A percentile compares a stretch with the other conserved stretches of the same genome.
These are phyloP conservation scores for Lachnellula arida DNA, from an alignment of 2,329 filamentous ascomycete species.

Conservation along the genomic window DNA sequence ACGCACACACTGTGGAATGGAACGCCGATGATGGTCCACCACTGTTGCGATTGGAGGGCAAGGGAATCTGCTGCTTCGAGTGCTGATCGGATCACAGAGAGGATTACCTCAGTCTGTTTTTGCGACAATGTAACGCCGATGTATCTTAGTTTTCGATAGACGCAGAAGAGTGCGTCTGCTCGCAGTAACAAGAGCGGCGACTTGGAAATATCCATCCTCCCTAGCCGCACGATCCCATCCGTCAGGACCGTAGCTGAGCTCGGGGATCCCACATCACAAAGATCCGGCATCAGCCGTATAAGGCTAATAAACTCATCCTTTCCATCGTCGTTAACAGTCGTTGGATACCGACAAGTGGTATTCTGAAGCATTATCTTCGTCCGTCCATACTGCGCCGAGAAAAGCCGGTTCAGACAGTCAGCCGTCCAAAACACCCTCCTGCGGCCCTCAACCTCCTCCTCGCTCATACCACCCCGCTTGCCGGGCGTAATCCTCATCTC, in stretches of 20 bases:
- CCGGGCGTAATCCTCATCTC: neutral
- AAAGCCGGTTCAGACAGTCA: neutral
- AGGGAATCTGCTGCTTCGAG: neutral
- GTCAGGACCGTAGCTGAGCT: neutral
- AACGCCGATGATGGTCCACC: neutral
- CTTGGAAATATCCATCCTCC: neutral
- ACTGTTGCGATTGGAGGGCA: neutral
- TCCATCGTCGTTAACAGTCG: neutral
- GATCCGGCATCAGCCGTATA: neutral
- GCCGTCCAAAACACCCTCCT: neutral
- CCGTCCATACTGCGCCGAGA: neutral
- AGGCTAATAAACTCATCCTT: neutral
- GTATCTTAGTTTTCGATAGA: neutral
- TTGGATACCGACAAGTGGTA: neutral
- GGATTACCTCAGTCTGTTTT: neutral
- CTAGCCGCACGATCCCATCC: neutral
- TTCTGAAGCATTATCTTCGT: neutral
- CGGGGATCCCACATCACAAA: neutral
- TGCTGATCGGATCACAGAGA: neutral
- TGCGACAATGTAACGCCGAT: neutral
- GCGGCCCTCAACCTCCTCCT: neutral
- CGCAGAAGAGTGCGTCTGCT: neutral
- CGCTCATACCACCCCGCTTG: neutral
- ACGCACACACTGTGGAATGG: neutral
- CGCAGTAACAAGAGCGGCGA: neutral